Conservation (phyloP, 2,329 filamentous ascomycete species). For the Aureobasidium namibiae region DNA sequence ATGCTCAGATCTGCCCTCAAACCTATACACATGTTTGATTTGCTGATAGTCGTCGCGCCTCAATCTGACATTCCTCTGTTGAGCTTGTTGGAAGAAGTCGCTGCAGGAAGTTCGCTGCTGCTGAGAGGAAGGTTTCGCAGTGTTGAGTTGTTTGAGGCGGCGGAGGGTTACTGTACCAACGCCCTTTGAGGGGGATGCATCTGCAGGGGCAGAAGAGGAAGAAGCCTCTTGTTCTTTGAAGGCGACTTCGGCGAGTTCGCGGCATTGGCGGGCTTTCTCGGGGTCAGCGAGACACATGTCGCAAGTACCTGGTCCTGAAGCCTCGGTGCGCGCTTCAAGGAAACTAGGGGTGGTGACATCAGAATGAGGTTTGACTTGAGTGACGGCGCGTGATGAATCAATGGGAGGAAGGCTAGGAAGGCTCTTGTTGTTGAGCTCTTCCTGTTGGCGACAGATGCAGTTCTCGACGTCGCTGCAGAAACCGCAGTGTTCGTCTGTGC, state of each 20-base stretch:
- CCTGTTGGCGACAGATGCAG: constrained; percentile 14
- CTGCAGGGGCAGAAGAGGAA: neutral
- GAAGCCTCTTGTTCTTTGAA: neutral
- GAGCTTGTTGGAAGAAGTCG: constrained; percentile 14
- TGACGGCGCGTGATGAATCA: neutral
- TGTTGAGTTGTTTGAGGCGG: neutral
- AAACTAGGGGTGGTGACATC: neutral
- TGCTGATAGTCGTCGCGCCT: constrained; percentile 2
- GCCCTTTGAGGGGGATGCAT: neutral
- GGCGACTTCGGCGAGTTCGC: constrained; percentile 13
- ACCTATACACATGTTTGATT: constrained; percentile 12
- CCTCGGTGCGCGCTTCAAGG: constrained; percentile 8
- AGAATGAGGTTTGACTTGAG: neutral
- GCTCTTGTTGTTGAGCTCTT: constrained; percentile 10
- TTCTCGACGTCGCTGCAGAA: constrained; percentile 15
- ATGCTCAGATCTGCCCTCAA: constrained; percentile 6
- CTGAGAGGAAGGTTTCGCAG: neutral
- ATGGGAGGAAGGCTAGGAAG: neutral
- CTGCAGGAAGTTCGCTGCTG: constrained; percentile 15
- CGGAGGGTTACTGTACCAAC: neutral
- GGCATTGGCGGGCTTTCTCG: constrained; percentile 15
- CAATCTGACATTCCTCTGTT: constrained; percentile 6
- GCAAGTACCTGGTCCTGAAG: constrained; percentile 16
- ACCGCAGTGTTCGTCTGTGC: constrained; percentile 14
- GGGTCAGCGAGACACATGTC: constrained; percentile 16